Base-by-base conservation (phyloP, 2,329 filamentous ascomycete genomes). In the Colletotrichum ledebouriae region DNA sequence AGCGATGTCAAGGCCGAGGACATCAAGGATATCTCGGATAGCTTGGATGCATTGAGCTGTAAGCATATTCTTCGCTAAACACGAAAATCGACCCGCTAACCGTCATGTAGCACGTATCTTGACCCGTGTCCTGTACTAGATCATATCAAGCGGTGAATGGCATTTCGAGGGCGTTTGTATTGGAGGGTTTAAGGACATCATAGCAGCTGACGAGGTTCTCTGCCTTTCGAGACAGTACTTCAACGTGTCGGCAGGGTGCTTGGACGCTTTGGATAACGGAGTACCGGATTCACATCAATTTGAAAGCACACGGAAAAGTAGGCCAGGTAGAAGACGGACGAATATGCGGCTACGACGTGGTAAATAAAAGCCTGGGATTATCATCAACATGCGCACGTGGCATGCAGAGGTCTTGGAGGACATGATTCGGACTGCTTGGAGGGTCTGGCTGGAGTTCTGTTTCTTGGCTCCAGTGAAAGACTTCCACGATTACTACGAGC, bases 21-120 rank as follows among this genome's bases (percentile, higher is more conserved):
- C 76, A 94, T 98, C 78, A 94, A 93, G 81, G 90, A 94, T 69
- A 89, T 99, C 62, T 94, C 92, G 73, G 91, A 95, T 73, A 90
- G 87, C 75, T 85, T 99, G 44, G 94, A 98, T 79, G 87, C 86
- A 67, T 85, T 98, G 71, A 90, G 86, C 80, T 94, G 92, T 93
- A 87, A 85, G 91, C 82, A 55, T 37, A 49, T 20, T 2, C 17
- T 17, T 34, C 29, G 15, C 49, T 7, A n/a, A 9, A 12, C 15
- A 25, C 3, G 15, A 6, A 9, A 52, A 17, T 37, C 34, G 15
- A 12, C 34, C 25, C 29, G 37, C 52, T 71, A n/a, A 71, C 34
- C 49, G 20, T 49, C 3, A 44, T 10, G 46, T 56, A 83, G 82
- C 82, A 52, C 79, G 81, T 63, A 84, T 84, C 67, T 73, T 84